Percentiles rank a stretch among this genome's conserved stretches.
phyloP scores from a whole-genome alignment of 129 eudicot genomes.

The Smallanthus sonchifolius region DNA sequence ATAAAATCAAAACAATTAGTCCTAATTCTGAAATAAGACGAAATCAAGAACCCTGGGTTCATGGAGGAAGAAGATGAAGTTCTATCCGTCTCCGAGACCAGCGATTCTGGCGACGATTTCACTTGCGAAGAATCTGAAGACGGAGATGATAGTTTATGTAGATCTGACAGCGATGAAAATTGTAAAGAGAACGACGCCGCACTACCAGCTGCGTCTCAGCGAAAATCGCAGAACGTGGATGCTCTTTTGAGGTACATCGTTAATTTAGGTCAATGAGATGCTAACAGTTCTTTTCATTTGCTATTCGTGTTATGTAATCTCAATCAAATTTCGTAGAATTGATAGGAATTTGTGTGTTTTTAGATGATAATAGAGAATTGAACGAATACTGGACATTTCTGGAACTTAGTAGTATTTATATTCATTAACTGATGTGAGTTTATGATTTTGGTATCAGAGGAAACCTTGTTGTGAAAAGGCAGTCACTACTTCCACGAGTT shows the following conservation, averaged over 20 bases:
- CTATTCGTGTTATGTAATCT: neutral
- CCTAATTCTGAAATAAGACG: neutral
- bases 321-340: neutral
- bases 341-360: neutral
- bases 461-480: slow-evolving; percentile 75
- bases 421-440: slow-evolving; percentile 8
- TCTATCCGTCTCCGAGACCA: slow-evolving; percentile 39
- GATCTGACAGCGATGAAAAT: slow-evolving; percentile 20
- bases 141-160: slow-evolving; percentile 16
- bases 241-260: slow-evolving; percentile 72
- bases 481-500: slow-evolving; percentile 80
- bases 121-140: slow-evolving; percentile 36
- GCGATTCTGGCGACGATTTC: slow-evolving; percentile 63
- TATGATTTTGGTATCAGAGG: slow-evolving; percentile 49
- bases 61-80: slow-evolving; percentile 58
- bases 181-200: slow-evolving; percentile 4
- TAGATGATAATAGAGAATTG: neutral
- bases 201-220: slow-evolving; percentile 22
- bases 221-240: slow-evolving; percentile 64
- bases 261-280: neutral
- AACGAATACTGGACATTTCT: neutral
- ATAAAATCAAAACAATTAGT: slow-evolving; percentile 8
- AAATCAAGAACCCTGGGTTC: slow-evolving; percentile 4
- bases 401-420: neutral
- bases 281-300: neutral